phyloP scores from a whole-genome alignment of 495 filamentous ascomycete genomes.

The Talaromyces trachyspermus region DNA sequence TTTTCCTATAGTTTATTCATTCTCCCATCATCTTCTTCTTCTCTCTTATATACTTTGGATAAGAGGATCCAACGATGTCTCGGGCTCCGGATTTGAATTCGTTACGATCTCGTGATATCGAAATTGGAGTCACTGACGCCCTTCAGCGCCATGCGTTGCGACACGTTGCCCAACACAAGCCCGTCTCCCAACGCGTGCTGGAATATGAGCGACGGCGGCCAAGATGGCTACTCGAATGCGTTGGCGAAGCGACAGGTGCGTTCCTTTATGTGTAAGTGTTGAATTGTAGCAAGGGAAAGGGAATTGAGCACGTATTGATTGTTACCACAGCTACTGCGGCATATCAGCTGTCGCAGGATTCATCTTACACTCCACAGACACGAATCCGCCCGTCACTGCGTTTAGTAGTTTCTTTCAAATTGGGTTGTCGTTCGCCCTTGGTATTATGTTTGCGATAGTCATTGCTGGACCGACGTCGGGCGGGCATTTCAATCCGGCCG shows the following conservation, averaged over 20 bases:
- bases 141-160: constrained; percentile 37
- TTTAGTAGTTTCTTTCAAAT: constrained; percentile 42
- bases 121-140: constrained; percentile 43
- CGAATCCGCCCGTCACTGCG: constrained; percentile 15
- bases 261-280: constrained; percentile 41
- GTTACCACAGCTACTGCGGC: constrained; percentile 30
- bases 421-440: constrained; percentile 42
- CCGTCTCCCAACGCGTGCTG: constrained; percentile 40
- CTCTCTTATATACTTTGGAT: background rate
- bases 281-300: too few species aligned
- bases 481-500: constrained; percentile 46
- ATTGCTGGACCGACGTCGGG: constrained; percentile 43
- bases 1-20: too few species aligned
- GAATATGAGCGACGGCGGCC: constrained; percentile 43
- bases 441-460: constrained; percentile 49
- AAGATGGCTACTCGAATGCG: constrained; percentile 37
- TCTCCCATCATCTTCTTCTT: too few species aligned
- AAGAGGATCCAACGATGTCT: constrained; percentile 15
- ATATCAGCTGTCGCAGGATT: constrained; percentile 39
- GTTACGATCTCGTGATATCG: constrained; percentile 28
- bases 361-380: constrained; percentile 27
- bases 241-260: constrained; percentile 44
- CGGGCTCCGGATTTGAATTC: constrained; percentile 15
- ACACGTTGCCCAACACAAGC: constrained; percentile 34
- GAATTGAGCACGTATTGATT: constrained; percentile 1